These are phyloP conservation scores for Dothidotthia symphoricarpi DNA, from an alignment of 2,329 filamentous ascomycete species.

Conservation along the genomic window DNA sequence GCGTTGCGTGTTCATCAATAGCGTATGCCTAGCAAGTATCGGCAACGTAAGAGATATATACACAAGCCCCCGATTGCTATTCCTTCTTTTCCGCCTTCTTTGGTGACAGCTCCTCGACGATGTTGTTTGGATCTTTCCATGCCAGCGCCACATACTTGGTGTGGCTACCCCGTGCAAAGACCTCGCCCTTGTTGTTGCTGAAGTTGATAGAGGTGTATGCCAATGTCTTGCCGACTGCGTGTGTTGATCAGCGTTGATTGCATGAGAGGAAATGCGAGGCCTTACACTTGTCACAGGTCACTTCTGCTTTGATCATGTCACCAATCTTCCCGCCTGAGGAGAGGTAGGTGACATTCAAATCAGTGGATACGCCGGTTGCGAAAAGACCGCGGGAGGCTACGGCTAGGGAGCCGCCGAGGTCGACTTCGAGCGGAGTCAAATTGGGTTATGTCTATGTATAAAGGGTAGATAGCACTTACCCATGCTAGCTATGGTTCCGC, in stretches of 20 bases:
- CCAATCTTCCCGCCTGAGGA: slow-evolving; percentile 63
- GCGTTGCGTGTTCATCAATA: slow-evolving; percentile 7
- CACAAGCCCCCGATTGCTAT: slow-evolving; percentile 1
- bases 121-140: slow-evolving; percentile 63
- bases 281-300: slow-evolving; percentile 63
- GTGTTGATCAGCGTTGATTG: not conserved
- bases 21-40: slow-evolving; percentile 4
- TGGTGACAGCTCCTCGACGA: slow-evolving; percentile 56
- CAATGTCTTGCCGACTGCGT: slow-evolving; percentile 61
- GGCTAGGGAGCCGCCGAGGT: slow-evolving; percentile 64
- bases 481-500: slow-evolving; percentile 75
- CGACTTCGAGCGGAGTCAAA: slow-evolving; percentile 42
- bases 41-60: not conserved
- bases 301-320: slow-evolving; percentile 60
- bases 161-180: slow-evolving; percentile 65
- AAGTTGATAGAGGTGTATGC: slow-evolving; percentile 64
- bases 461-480: slow-evolving; percentile 30
- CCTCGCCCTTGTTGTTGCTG: slow-evolving; percentile 56
- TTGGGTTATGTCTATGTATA: not conserved
- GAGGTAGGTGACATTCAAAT: slow-evolving; percentile 65
- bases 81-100: slow-evolving; percentile 26
- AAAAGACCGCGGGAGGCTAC: slow-evolving; percentile 65
- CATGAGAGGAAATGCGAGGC: not conserved
- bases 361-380: slow-evolving; percentile 65
- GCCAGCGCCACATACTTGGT: slow-evolving; percentile 64